Conservation (phyloP, 108 stramenopile species). For the Cylindrotheca fusiformis region DNA sequence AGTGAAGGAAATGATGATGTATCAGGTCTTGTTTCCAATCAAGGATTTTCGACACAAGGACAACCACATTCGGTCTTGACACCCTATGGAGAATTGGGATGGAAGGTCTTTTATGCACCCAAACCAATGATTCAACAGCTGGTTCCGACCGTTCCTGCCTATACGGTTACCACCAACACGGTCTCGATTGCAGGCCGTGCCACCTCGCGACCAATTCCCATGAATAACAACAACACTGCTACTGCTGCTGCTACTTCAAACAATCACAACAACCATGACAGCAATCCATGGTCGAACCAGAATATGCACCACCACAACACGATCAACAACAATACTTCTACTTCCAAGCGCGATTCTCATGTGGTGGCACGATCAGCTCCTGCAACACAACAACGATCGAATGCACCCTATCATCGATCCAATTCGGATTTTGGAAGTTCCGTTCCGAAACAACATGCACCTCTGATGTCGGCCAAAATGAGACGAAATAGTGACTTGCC, state of each 20-base stretch:
- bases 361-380: slow-evolving; percentile 22
- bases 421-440: slow-evolving; percentile 7
- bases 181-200: slow-evolving; percentile 2
- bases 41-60: slow-evolving; percentile 40
- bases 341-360: too few species aligned
- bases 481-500: background rate
- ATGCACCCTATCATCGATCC: slow-evolving; percentile 17
- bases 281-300: background rate
- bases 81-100: slow-evolving; percentile 51
- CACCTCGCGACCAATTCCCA: slow-evolving; percentile 13
- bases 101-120: slow-evolving; percentile 64
- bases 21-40: slow-evolving; percentile 17
- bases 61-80: slow-evolving; percentile 34
- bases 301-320: background rate
- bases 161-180: slow-evolving; percentile 6
- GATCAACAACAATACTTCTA: background rate
- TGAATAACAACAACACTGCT: background rate
- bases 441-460: background rate
- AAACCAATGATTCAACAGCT: slow-evolving; percentile 18
- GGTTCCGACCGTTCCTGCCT: slow-evolving; percentile 22
- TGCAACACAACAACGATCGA: slow-evolving; percentile 5
- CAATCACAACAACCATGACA: slow-evolving; percentile 1
- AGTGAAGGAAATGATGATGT: slow-evolving; percentile 44
- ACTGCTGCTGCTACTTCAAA: background rate
- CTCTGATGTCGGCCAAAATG: background rate